These are phyloP conservation scores for Aspergillus sp. DNA, from an alignment of 2,329 filamentous ascomycete genomes.

Conservation along the genomic window DNA sequence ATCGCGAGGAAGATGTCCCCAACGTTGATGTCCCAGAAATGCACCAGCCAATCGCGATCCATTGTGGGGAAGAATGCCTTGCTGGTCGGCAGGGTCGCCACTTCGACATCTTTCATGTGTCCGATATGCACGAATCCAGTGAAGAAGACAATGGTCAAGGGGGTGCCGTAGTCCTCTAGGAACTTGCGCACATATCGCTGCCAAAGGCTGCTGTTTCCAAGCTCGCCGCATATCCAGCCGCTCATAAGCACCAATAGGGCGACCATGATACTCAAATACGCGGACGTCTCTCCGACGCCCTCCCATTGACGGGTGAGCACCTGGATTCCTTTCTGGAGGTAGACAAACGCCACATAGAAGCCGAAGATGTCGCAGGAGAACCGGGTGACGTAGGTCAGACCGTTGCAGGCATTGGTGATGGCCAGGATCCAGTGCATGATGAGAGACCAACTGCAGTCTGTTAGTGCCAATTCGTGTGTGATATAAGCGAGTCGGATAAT, in stretches of 20 bases:
- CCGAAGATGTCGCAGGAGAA: slow-evolving; percentile 94
- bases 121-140: slow-evolving; percentile 86
- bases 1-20: slow-evolving; percentile 77
- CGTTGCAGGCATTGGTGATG: slow-evolving; percentile 82
- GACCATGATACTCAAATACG: slow-evolving; percentile 75
- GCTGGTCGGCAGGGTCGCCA: slow-evolving; percentile 72
- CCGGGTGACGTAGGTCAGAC: slow-evolving; percentile 81
- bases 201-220: slow-evolving; percentile 72
- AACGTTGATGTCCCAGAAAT: slow-evolving; percentile 75
- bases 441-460: slow-evolving; percentile 66
- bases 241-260: slow-evolving; percentile 75
- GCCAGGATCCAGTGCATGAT: slow-evolving; percentile 83
- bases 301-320: slow-evolving; percentile 74
- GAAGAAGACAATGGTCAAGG: slow-evolving; percentile 80
- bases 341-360: slow-evolving; percentile 90
- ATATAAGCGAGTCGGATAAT: not conserved
- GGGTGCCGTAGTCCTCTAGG: slow-evolving; percentile 85
- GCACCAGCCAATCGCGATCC: slow-evolving; percentile 72
- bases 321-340: slow-evolving; percentile 87
- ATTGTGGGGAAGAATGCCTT: slow-evolving; percentile 76
- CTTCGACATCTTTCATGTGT: slow-evolving; percentile 68
- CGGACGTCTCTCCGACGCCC: slow-evolving; percentile 58
- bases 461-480: not conserved
- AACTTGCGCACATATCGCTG: slow-evolving; percentile 74
- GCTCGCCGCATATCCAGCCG: slow-evolving; percentile 69